A percentile compares a stretch with the other conserved stretches of the same genome.
Conservation (phyloP, 2,329 filamentous ascomycete genomes). For the Trichoderma endophyticum region DNA sequence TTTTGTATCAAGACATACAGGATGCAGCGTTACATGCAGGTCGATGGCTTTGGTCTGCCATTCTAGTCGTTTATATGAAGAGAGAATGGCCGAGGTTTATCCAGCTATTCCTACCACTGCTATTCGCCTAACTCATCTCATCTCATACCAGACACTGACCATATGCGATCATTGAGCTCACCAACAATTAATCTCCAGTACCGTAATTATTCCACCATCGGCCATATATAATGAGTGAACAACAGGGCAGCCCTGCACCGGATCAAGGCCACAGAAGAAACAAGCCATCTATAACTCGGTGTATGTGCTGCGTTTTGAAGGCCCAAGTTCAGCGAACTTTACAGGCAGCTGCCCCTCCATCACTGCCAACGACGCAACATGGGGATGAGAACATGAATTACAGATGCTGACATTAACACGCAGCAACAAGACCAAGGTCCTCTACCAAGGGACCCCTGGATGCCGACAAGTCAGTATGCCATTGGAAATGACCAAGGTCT, state of each 20-base stretch:
- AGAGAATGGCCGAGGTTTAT: background rate
- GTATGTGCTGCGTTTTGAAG: conserved; percentile 26
- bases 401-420: conserved; percentile 10
- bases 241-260: background rate
- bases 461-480: conserved; percentile 62
- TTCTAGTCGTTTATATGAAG: background rate
- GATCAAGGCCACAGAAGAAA: conserved; percentile 29
- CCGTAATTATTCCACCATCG: background rate
- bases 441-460: conserved; percentile 79
- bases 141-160: background rate
- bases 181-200: background rate
- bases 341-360: background rate
- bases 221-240: conserved; percentile 15
- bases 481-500: background rate
- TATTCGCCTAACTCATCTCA: background rate
- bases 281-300: conserved; percentile 35
- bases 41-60: background rate
- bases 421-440: conserved; percentile 58
- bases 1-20: background rate
- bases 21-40: background rate
- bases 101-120: background rate
- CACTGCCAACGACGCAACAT: background rate
- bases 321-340: background rate
- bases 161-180: background rate
- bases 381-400: background rate